A percentile compares a stretch with the other conserved stretches of the same genome.
phyloP scores from a whole-genome alignment of 2,329 filamentous ascomycete species.

The Ophiosphaerella korrae region DNA sequence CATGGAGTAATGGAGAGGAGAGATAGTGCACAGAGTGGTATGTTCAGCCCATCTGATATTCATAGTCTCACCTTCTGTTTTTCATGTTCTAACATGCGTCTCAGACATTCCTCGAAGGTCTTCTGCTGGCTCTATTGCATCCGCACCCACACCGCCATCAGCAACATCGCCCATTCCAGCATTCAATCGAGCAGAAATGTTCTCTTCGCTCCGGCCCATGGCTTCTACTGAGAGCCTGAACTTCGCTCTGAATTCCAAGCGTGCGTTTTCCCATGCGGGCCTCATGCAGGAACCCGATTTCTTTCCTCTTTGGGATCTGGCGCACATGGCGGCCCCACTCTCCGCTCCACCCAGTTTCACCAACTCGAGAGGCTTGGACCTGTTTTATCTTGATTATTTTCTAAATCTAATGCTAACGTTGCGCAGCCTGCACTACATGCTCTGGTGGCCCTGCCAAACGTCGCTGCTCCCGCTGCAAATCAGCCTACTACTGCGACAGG shows the following conservation, averaged over 20 bases:
- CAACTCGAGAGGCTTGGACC: background rate
- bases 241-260: constrained; percentile 27
- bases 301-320: constrained; percentile 21
- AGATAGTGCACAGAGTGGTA: constrained; percentile 39
- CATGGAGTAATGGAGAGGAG: constrained; percentile 24
- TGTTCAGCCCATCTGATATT: constrained; percentile 3
- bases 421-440: constrained; percentile 33
- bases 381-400: background rate
- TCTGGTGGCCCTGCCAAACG: constrained; percentile 26
- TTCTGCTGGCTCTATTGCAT: constrained; percentile 27
- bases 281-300: constrained; percentile 33
- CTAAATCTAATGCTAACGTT: background rate
- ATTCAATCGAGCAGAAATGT: constrained; percentile 30
- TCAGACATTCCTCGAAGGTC: constrained; percentile 26
- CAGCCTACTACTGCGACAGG: constrained; percentile 56
- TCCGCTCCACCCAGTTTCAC: constrained; percentile 10
- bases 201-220: constrained; percentile 28
- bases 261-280: constrained; percentile 30
- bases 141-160: constrained; percentile 20
- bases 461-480: constrained; percentile 56
- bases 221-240: constrained; percentile 32
- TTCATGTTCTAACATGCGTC: constrained; percentile 10
- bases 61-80: constrained; percentile 1
- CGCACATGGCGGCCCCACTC: constrained; percentile 19
- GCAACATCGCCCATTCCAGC: constrained; percentile 23